Evolutionary conservation across 2,329 filamentous ascomycete genomes (phyloP), one percentile per base, ranked within the genome.

Genomic region (Macroventuria anomochaeta): DNA sequence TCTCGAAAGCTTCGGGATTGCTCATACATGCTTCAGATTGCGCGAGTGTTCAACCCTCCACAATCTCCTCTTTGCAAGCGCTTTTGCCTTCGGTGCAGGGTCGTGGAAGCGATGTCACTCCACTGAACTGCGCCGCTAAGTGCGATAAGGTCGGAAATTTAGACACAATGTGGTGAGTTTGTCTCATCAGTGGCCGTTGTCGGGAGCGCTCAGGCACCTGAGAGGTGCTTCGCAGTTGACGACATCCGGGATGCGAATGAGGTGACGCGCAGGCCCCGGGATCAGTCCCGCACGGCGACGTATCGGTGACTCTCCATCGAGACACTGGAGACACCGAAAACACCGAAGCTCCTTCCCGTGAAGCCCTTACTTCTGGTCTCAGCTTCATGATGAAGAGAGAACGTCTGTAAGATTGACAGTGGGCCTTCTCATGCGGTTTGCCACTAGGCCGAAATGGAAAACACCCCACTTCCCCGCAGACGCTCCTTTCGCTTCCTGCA

Each of bases 1-100:
- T 7, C 7, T 13, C 28, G 11, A 41, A 33, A 51, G 38, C 13
- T 25, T 53, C 38, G 43, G 47, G 17, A 61, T 59, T 46, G 37
- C 29, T 36, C 34, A 61, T 61, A 43, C 46, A 40, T 51, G 56
- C 50, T 26, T 51, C 21, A 26, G 37, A 59, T 61, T 57, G 59
- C 56, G 59, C 38, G 52, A 59, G 50, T 37, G 28, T 18, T 44
- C 31, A 43, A 42, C 17, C 11, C 31, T 34, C 18, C 46, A 34
- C 41, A 39, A 20, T 26, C 6, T n/a, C 25, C 23, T 25, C 25
- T 8, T 13, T 26, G n/a, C 17, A 32, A 33, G 13, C 15, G 8
- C 26, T 15, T 34, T 47, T 33, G 15, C 33, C 15, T 25, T 13
- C 13, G 18, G n/a, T 42, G 32, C 29, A 40, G 44, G 37, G 40